Percentiles rank a stretch among this genome's conserved stretches.
These are phyloP conservation scores for Labyrinthula sp. DNA, from an alignment of 352 stramenopile genomes.

Conservation along the genomic window DNA sequence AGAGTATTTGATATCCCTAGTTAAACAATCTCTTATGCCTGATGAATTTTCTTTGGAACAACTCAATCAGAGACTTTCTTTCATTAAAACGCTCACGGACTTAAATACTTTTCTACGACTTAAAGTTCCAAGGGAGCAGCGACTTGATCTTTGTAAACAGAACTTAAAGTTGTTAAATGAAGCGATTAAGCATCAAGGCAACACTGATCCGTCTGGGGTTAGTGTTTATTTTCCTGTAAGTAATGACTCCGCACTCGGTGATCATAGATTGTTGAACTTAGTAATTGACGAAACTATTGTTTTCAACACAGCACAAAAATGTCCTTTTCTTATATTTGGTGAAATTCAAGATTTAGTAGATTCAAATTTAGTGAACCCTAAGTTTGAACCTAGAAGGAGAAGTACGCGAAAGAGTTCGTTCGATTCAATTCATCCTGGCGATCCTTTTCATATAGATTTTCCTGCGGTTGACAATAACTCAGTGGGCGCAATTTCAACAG, in stretches of 20 bases:
- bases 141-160: conserved; percentile 8
- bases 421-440: no score
- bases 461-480: no score
- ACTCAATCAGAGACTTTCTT: conserved; percentile 19
- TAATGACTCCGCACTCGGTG: conserved; percentile 1
- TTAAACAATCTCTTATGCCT: no score
- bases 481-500: no score
- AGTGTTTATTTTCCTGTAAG: conserved; percentile 18
- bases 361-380: no score
- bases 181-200: neutral
- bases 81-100: conserved; percentile 27
- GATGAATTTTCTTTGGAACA: no score
- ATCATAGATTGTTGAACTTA: conserved; percentile 15
- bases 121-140: conserved; percentile 12
- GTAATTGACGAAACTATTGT: conserved; percentile 24
- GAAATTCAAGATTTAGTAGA: no score
- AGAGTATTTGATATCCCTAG: no score
- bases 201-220: neutral
- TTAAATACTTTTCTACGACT: conserved; percentile 19
- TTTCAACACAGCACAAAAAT: conserved; percentile 26
- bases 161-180: conserved; percentile 10
- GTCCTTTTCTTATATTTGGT: conserved; percentile 24
- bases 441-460: no score
- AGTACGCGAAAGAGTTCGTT: no score
- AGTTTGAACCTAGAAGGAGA: no score